Percentiles rank a stretch among this genome's conserved stretches.
phyloP scores from a whole-genome alignment of 2,329 filamentous ascomycete species.

The Metarhizium humberi region DNA sequence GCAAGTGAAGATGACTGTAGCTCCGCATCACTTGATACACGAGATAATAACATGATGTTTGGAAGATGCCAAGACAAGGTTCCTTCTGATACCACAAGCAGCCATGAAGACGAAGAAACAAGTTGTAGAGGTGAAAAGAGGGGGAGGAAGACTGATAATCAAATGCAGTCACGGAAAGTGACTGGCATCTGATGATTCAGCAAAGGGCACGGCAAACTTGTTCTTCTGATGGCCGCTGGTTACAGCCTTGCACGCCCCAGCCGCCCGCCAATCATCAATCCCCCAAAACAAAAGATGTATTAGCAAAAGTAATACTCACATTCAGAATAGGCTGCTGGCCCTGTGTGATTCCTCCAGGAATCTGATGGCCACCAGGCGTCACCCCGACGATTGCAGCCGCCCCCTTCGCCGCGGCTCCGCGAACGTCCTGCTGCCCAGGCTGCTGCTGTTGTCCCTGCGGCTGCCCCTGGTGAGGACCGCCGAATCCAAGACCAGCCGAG shows the following conservation, averaged over 20 bases:
- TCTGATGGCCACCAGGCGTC: conserved; percentile 26
- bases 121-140: background rate
- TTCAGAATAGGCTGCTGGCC: conserved; percentile 39
- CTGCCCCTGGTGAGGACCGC: conserved; percentile 42
- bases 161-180: background rate
- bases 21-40: background rate
- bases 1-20: background rate
- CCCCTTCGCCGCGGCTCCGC: conserved; percentile 35
- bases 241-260: no score
- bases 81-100: background rate
- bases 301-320: conserved; percentile 28
- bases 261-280: background rate
- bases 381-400: conserved; percentile 37
- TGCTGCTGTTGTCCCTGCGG: conserved; percentile 30
- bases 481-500: conserved; percentile 57
- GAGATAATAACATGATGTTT: background rate
- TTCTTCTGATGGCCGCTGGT: background rate
- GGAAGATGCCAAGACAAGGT: background rate
- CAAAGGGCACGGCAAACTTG: background rate
- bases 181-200: background rate
- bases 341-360: conserved; percentile 29
- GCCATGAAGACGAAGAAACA: background rate
- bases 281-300: background rate
- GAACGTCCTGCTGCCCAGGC: conserved; percentile 46
- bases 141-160: background rate